Percentiles rank a stretch among this genome's conserved stretches.
These are phyloP conservation scores for Dendryphion nanum DNA, from an alignment of 2,329 filamentous ascomycete species.

Conservation along the genomic window DNA sequence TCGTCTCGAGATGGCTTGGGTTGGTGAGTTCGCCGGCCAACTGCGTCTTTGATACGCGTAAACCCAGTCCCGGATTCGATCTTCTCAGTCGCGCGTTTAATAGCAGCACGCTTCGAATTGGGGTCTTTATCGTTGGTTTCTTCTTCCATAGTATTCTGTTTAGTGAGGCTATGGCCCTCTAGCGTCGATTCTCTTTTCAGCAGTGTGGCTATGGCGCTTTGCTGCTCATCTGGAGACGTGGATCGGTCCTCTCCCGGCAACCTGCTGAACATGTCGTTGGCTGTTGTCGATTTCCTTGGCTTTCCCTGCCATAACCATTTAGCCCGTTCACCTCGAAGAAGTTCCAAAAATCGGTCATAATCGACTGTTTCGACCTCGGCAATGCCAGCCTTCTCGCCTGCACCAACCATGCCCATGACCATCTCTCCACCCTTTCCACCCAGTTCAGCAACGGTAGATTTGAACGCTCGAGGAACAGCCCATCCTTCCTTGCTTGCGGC, in stretches of 20 bases:
- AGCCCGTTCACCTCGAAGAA: constrained; percentile 76
- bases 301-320: constrained; percentile 98
- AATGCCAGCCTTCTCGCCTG: constrained; percentile 81
- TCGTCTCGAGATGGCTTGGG: constrained; percentile 40
- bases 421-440: constrained; percentile 93
- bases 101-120: constrained; percentile 60
- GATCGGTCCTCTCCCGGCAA: constrained; percentile 41
- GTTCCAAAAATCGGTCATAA: constrained; percentile 75
- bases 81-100: constrained; percentile 76
- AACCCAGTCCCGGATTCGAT: constrained; percentile 80
- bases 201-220: constrained; percentile 45
- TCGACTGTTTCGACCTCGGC: constrained; percentile 91
- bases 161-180: constrained; percentile 21
- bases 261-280: constrained; percentile 40
- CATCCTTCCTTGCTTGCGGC: constrained; percentile 86
- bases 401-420: constrained; percentile 88
- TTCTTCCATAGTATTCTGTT: constrained; percentile 27
- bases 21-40: constrained; percentile 56
- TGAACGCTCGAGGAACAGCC: constrained; percentile 90
- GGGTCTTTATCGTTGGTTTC: constrained; percentile 23
- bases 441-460: constrained; percentile 90
- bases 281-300: constrained; percentile 59
- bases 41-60: constrained; percentile 80
- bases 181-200: constrained; percentile 52
- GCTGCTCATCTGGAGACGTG: constrained; percentile 58